These are phyloP conservation scores for Sordariomycetes sp. DNA, from an alignment of 2,329 filamentous ascomycete species.

Conservation along the genomic window DNA sequence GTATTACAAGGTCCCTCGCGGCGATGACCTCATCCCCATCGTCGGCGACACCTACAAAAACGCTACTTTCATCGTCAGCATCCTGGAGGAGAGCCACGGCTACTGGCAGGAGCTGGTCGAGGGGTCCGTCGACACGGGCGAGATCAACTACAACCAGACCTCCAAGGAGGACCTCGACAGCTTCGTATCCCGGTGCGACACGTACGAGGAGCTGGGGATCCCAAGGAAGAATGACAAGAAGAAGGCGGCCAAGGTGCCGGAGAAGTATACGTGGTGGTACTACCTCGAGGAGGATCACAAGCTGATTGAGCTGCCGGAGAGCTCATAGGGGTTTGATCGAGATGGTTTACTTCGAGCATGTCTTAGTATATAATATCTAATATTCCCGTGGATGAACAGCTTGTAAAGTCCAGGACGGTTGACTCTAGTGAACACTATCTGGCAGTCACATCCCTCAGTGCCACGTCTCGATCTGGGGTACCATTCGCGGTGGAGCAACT, in stretches of 20 bases:
- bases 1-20: constrained; percentile 26
- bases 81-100: constrained; percentile 21
- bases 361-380: neutral
- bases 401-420: too few relatives aligned
- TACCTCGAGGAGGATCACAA: constrained; percentile 20
- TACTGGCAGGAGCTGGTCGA: constrained; percentile 24
- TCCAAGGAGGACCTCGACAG: constrained; percentile 15
- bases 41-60: constrained; percentile 21
- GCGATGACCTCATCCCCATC: constrained; percentile 20
- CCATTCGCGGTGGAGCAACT: too few relatives aligned
- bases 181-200: constrained; percentile 17
- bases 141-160: constrained; percentile 28
- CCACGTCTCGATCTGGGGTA: too few relatives aligned
- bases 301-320: constrained; percentile 13
- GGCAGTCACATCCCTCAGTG: too few relatives aligned
- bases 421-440: too few relatives aligned
- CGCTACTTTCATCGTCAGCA: constrained; percentile 15
- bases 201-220: constrained; percentile 17
- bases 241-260: constrained; percentile 15
- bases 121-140: constrained; percentile 19
- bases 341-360: neutral
- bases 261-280: constrained; percentile 21
- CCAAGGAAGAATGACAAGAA: constrained; percentile 15
- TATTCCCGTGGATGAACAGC: too few relatives aligned
- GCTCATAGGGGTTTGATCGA: neutral